A percentile compares a stretch with the other conserved stretches of the same genome.
These are phyloP conservation scores for Dichotomocladium elegans DNA, from an alignment of 371 early-diverging fungal genomes.

Conservation along the genomic window DNA sequence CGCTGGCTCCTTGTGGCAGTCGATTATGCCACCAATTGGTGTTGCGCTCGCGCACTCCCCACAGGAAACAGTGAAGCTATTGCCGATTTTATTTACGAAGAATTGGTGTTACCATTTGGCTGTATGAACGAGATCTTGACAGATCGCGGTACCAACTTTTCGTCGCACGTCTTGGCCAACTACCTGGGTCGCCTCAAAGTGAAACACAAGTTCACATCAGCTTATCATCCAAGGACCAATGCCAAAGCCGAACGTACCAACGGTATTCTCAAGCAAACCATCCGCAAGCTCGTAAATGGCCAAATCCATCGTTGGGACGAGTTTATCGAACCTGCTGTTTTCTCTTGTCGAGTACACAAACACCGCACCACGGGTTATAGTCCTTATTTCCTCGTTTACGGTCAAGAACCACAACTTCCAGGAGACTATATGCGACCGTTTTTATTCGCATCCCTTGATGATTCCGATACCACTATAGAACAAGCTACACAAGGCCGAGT, in stretches of 20 bases:
- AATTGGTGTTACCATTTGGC: slow-evolving; percentile 28
- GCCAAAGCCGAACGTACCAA: slow-evolving; percentile 20
- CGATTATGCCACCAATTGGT: slow-evolving; percentile 40
- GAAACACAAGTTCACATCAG: slow-evolving; percentile 18
- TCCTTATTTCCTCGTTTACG: slow-evolving; percentile 11
- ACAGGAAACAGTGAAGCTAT: slow-evolving; percentile 18
- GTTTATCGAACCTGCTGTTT: slow-evolving; percentile 10
- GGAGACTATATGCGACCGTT: slow-evolving; percentile 1
- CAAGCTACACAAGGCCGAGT: neutral
- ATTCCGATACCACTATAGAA: neutral
- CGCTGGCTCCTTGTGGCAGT: slow-evolving; percentile 27
- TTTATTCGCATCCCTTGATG: neutral
- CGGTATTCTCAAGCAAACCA: slow-evolving; percentile 2
- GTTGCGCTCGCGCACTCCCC: slow-evolving; percentile 30
- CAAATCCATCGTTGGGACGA: slow-evolving; percentile 5
- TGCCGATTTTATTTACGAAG: slow-evolving; percentile 16
- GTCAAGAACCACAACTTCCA: neutral
- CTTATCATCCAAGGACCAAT: slow-evolving; percentile 21
- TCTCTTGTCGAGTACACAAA: slow-evolving; percentile 9
- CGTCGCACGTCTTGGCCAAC: neutral
- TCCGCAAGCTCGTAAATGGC: slow-evolving; percentile 1
- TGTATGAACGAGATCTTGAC: slow-evolving; percentile 19
- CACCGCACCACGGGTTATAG: slow-evolving; percentile 5
- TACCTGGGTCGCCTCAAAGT: slow-evolving; percentile 1
- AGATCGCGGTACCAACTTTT: slow-evolving; percentile 22